Conservation (phyloP, 805 yeast genomes). For the Wickerhamiella dianesei region DNA sequence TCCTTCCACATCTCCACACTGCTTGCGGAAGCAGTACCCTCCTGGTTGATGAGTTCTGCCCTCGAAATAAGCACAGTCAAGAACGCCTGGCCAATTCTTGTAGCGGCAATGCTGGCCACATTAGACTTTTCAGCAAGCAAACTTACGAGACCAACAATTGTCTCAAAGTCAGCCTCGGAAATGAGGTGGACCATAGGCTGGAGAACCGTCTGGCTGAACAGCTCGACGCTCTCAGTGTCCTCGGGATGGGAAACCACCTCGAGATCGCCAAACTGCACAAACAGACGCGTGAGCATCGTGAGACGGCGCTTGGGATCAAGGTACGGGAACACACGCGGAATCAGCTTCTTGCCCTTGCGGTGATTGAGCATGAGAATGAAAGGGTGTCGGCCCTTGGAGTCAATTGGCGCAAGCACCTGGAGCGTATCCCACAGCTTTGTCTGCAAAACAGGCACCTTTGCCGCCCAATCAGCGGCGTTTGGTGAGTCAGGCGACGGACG, state of each 20-base stretch:
- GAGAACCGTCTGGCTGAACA: constrained; percentile 67
- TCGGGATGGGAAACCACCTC: constrained; percentile 36
- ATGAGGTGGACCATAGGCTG: constrained; percentile 74
- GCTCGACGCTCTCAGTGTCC: constrained; percentile 43
- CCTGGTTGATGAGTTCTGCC: constrained; percentile 85
- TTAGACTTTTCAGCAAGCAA: constrained; percentile 52
- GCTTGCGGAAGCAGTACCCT: constrained; percentile 33
- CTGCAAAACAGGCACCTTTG: constrained; percentile 20
- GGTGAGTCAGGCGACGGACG: constrained; percentile 28
- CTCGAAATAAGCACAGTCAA: constrained; percentile 83
- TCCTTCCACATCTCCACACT: constrained; percentile 60
- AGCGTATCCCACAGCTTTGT: constrained; percentile 60
- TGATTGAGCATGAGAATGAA: constrained; percentile 71
- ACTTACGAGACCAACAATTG: constrained; percentile 63
- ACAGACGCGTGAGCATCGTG: constrained; percentile 61
- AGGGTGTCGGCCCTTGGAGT: constrained; percentile 37
- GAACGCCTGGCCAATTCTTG: constrained; percentile 71
- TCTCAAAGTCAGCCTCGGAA: constrained; percentile 66
- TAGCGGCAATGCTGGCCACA: constrained; percentile 39
- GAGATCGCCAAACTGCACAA: constrained; percentile 66
- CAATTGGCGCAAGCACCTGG: constrained; percentile 32
- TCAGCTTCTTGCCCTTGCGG: constrained; percentile 77
- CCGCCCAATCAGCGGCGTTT: constrained; percentile 24
- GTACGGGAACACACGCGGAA: constrained; percentile 80
- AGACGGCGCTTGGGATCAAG: constrained; percentile 62